Conservation (phyloP, 2,329 filamentous ascomycete genomes). For the Rutstroemia sp. region DNA sequence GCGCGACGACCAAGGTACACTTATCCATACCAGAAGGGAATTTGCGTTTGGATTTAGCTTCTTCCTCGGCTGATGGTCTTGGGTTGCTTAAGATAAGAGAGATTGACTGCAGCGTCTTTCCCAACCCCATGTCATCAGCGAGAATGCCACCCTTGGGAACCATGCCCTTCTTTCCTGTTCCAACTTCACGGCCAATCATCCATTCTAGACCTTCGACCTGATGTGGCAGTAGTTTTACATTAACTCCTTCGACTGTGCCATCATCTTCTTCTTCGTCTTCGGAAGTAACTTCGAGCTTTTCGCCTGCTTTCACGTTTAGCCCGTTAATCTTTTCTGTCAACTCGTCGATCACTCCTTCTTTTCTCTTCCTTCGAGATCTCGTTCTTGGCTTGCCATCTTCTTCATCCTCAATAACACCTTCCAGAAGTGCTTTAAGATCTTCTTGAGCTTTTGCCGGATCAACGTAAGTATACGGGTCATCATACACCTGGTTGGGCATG, state of each 20-base stretch:
- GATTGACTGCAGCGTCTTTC: slow-evolving; percentile 93
- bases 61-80: slow-evolving; percentile 53
- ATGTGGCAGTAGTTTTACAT: slow-evolving; percentile 83
- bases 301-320: slow-evolving; percentile 36
- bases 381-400: slow-evolving; percentile 40
- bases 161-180: slow-evolving; percentile 70
- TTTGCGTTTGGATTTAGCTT: slow-evolving; percentile 52
- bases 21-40: slow-evolving; percentile 63
- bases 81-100: slow-evolving; percentile 79
- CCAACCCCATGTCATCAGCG: slow-evolving; percentile 94
- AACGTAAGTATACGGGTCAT: slow-evolving; percentile 28
- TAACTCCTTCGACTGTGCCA: slow-evolving; percentile 69
- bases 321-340: slow-evolving; percentile 31
- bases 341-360: slow-evolving; percentile 26
- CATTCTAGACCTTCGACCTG: slow-evolving; percentile 90
- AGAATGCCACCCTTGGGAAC: slow-evolving; percentile 90
- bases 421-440: slow-evolving; percentile 74
- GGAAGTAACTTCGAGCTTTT: slow-evolving; percentile 27
- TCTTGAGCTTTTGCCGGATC: slow-evolving; percentile 65
- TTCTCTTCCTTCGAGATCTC: slow-evolving; percentile 33
- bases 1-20: slow-evolving; percentile 85
- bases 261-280: slow-evolving; percentile 48
- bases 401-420: slow-evolving; percentile 67
- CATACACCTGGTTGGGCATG: slow-evolving; percentile 14
- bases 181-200: slow-evolving; percentile 91